phyloP scores from a whole-genome alignment of 2,329 filamentous ascomycete species.

The Apiospora pterosperma region DNA sequence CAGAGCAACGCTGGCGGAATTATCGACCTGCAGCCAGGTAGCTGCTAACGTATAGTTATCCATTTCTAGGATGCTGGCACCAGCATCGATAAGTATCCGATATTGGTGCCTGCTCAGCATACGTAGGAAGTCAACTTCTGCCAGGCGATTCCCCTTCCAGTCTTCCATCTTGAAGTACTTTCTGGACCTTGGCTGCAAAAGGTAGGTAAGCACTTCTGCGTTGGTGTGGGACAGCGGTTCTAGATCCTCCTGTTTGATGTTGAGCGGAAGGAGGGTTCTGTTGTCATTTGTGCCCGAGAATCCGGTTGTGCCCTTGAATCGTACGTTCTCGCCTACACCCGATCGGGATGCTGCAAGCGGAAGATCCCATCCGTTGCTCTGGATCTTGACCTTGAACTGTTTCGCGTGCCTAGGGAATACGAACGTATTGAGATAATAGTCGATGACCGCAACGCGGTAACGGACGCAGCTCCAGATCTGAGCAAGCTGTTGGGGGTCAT shows the following conservation, averaged over 20 bases:
- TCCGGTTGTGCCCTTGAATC: conserved; percentile 42
- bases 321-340: not conserved
- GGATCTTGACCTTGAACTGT: conserved; percentile 60
- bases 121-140: conserved; percentile 41
- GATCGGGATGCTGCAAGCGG: conserved; percentile 36
- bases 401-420: conserved; percentile 65
- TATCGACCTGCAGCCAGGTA: conserved; percentile 47
- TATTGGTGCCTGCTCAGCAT: conserved; percentile 36
- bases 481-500: conserved; percentile 48
- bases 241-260: conserved; percentile 59
- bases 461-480: conserved; percentile 49
- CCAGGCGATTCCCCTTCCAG: conserved; percentile 31
- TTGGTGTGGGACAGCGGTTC: conserved; percentile 55
- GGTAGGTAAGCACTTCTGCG: conserved; percentile 57
- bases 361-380: conserved; percentile 66
- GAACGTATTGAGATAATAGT: conserved; percentile 60
- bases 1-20: conserved; percentile 43
- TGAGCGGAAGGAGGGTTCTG: conserved; percentile 55
- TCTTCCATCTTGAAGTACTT: conserved; percentile 37
- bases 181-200: conserved; percentile 14
- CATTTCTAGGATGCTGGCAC: conserved; percentile 62
- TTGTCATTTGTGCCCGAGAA: conserved; percentile 73
- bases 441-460: conserved; percentile 46
- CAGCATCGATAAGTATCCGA: conserved; percentile 59
- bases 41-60: conserved; percentile 47